Conservation (phyloP, 2,329 filamentous ascomycete species). For the Aquanectria penicillioides region DNA sequence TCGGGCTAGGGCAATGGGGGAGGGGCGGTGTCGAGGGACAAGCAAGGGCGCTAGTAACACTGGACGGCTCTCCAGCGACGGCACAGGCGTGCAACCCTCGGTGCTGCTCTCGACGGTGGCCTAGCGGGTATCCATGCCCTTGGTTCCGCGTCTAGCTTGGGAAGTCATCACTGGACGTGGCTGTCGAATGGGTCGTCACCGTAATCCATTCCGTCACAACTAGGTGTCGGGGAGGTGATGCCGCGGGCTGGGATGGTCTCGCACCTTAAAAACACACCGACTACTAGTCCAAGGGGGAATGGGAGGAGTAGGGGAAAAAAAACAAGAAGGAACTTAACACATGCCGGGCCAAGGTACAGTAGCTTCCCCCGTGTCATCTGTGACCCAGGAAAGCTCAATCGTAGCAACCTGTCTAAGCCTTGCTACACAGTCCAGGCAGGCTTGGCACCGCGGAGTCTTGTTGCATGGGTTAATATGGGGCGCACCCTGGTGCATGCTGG, state of each 20-base stretch:
- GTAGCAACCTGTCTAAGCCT: slow-evolving; percentile 36
- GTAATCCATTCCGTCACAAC: slow-evolving; percentile 7
- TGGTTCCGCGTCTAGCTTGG: slow-evolving; percentile 13
- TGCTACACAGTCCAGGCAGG: too few species aligned
- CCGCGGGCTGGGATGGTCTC: neutral
- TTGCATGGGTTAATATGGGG: slow-evolving; percentile 31
- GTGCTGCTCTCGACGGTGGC: slow-evolving; percentile 27
- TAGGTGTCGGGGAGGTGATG: neutral
- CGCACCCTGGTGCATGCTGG: slow-evolving; percentile 30
- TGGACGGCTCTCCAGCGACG: slow-evolving; percentile 26
- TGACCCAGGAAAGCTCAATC: slow-evolving; percentile 25
- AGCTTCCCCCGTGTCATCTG: slow-evolving; percentile 39
- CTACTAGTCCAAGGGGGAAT: slow-evolving; percentile 11
- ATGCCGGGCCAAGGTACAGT: slow-evolving; percentile 38
- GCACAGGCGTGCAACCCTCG: slow-evolving; percentile 30
- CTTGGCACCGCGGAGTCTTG: slow-evolving; percentile 32
- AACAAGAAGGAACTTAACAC: slow-evolving; percentile 24
- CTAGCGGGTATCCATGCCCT: slow-evolving; percentile 29
- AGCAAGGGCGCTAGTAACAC: slow-evolving; percentile 33
- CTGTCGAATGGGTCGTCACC: slow-evolving; percentile 8
- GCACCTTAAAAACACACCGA: slow-evolving; percentile 30
- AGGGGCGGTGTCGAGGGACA: slow-evolving; percentile 42
- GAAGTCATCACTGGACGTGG: slow-evolving; percentile 3
- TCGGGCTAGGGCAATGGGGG: slow-evolving; percentile 36
- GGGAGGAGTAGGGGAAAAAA: slow-evolving; percentile 1